Percentiles rank a stretch among this genome's conserved stretches.
Conservation (phyloP, 2,329 filamentous ascomycete species). For the Cladophialophora immunda region DNA sequence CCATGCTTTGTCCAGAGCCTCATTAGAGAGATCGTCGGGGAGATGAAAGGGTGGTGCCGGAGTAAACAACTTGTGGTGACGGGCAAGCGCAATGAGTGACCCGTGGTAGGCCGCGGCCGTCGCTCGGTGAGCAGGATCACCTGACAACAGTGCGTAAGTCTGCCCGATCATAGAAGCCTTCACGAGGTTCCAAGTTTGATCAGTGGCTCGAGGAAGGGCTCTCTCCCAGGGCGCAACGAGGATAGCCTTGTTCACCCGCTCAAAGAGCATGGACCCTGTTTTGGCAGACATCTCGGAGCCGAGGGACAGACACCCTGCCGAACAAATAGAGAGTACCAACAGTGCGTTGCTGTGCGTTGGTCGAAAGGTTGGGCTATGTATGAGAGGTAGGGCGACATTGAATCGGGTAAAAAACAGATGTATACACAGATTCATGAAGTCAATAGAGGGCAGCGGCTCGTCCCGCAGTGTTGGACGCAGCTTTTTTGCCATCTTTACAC, state of each 20-base stretch:
- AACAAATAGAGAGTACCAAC: slow-evolving; percentile 48
- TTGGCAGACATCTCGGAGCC: slow-evolving; percentile 42
- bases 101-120: slow-evolving; percentile 44
- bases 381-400: slow-evolving; percentile 27
- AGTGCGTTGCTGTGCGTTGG: slow-evolving; percentile 36
- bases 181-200: slow-evolving; percentile 27
- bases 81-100: slow-evolving; percentile 20
- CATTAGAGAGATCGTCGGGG: neutral
- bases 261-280: slow-evolving; percentile 43
- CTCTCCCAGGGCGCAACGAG: slow-evolving; percentile 18
- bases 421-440: slow-evolving; percentile 17
- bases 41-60: slow-evolving; percentile 4
- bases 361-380: slow-evolving; percentile 33
- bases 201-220: slow-evolving; percentile 7
- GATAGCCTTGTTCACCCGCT: slow-evolving; percentile 42
- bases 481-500: slow-evolving; percentile 12
- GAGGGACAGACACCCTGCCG: slow-evolving; percentile 46
- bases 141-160: slow-evolving; percentile 42
- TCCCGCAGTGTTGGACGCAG: slow-evolving; percentile 5
- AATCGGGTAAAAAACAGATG: slow-evolving; percentile 17
- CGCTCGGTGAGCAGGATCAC: slow-evolving; percentile 38
- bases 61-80: slow-evolving; percentile 16
- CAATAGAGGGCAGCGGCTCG: slow-evolving; percentile 22
- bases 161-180: slow-evolving; percentile 43
- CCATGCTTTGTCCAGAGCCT: slow-evolving; percentile 12